A percentile compares a stretch with the other conserved stretches of the same genome.
Evolutionary conservation across 352 stramenopile species (phyloP).

Genomic region (Phytophthora capsici): DNA sequence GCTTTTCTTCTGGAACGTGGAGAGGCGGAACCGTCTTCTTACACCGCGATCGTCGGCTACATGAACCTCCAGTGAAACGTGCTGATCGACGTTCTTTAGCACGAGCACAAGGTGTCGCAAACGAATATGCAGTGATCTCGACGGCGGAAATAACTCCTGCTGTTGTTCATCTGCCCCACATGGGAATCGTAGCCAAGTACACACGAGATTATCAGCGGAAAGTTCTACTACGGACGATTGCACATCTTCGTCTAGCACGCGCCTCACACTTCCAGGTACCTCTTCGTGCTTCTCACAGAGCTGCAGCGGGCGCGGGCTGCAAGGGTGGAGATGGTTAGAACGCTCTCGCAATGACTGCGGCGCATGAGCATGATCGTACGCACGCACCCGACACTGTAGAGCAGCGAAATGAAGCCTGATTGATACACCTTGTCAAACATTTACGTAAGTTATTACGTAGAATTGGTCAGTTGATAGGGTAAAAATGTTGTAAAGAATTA

Average conservation of each 20-base stretch:
- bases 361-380: too few relatives aligned
- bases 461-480: too few relatives aligned
- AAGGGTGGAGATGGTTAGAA: neutral
- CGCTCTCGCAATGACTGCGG: neutral
- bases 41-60: constrained; percentile 40
- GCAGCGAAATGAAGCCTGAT: constrained; percentile 59
- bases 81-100: constrained; percentile 46
- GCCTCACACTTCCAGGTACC: constrained; percentile 35
- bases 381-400: constrained; percentile 70
- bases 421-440: constrained; percentile 66
- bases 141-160: neutral
- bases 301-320: constrained; percentile 56
- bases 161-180: constrained; percentile 16
- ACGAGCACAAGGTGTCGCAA: constrained; percentile 55
- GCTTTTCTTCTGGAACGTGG: constrained; percentile 56
- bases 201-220: constrained; percentile 33
- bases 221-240: constrained; percentile 70
- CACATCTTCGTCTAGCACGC: constrained; percentile 63
- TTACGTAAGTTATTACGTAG: too few relatives aligned
- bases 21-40: constrained; percentile 50
- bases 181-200: constrained; percentile 61
- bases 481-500: too few relatives aligned
- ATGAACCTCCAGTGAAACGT: constrained; percentile 60
- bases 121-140: constrained; percentile 52
- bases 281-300: constrained; percentile 67